Conservation (phyloP, 2,329 filamentous ascomycete genomes). For the Fusarium solani-melongenae region DNA sequence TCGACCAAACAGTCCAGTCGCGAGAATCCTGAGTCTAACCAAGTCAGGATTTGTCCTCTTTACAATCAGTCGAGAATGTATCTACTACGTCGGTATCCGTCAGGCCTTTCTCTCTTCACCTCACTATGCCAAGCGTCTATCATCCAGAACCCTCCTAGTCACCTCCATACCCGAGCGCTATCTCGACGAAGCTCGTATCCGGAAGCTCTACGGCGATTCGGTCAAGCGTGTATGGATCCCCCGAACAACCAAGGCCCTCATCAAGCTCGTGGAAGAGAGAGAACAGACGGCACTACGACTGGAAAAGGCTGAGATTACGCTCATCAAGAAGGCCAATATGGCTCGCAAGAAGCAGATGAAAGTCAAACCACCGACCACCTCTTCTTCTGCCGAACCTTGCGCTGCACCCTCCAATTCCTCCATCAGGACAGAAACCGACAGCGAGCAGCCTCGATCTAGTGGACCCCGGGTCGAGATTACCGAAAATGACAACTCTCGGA, state of each 20-base stretch:
- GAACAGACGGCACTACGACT: conserved; percentile 84
- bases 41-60: conserved; percentile 82
- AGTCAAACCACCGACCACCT: not conserved
- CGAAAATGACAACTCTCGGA: not conserved
- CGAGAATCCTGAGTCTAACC: conserved; percentile 7
- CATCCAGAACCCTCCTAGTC: conserved; percentile 90
- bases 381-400: conserved; percentile 20
- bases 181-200: conserved; percentile 79
- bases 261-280: conserved; percentile 83
- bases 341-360: conserved; percentile 68
- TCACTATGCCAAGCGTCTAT: conserved; percentile 84
- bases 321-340: conserved; percentile 83
- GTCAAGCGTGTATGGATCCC: conserved; percentile 89
- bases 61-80: conserved; percentile 85
- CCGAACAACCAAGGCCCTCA: conserved; percentile 79
- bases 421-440: conserved; percentile 15
- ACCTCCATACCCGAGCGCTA: conserved; percentile 85
- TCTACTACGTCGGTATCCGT: conserved; percentile 92
- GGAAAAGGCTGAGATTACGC: conserved; percentile 86
- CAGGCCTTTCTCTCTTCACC: conserved; percentile 93
- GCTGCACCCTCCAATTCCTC: conserved; percentile 27
- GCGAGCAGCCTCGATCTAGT: conserved; percentile 8
- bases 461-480: conserved; percentile 11
- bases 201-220: conserved; percentile 82
- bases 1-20: not conserved